These are phyloP conservation scores for Trypanosoma mega DNA, from an alignment of 208 protist species.

Conservation along the genomic window DNA sequence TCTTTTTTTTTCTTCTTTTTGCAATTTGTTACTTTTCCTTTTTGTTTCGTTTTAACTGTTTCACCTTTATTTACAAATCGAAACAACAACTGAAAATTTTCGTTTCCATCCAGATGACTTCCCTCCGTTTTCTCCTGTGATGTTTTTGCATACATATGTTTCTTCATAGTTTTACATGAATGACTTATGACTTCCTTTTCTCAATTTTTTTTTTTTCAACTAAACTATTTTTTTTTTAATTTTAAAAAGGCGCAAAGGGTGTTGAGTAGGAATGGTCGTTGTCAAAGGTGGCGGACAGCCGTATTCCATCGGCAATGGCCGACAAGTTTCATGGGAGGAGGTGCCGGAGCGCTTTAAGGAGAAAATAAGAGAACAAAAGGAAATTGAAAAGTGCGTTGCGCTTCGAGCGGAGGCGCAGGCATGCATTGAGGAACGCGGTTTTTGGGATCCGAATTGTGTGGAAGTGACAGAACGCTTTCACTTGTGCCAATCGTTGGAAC, in stretches of 20 bases:
- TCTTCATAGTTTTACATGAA: constrained; percentile 2
- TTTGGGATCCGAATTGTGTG: constrained; percentile 66
- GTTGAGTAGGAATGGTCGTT: constrained; percentile 48
- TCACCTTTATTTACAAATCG: constrained; percentile 4
- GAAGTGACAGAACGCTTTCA: constrained; percentile 70
- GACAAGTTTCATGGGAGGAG: constrained; percentile 77
- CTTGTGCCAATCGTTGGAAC: constrained; percentile 65
- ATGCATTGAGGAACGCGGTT: constrained; percentile 71
- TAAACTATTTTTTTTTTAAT: no score
- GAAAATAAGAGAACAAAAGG: constrained; percentile 51
- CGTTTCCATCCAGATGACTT: background rate
- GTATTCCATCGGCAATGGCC: constrained; percentile 70
- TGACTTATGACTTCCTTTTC: background rate
- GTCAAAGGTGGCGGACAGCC: constrained; percentile 77
- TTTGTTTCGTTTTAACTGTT: constrained; percentile 10
- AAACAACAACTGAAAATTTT: background rate
- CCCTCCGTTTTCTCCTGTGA: constrained; percentile 9
- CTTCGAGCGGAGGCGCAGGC: constrained; percentile 60
- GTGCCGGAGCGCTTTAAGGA: constrained; percentile 77
- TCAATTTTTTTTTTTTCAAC: no score
- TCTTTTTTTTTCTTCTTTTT: constrained; percentile 22
- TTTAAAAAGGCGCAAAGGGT: no score
- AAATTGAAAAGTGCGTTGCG: constrained; percentile 67
- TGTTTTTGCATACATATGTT: no score
- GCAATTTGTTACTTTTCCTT: constrained; percentile 12